Evolutionary conservation across 257 asterid genomes (phyloP).

Genomic region (Primulina eburnea): DNA sequence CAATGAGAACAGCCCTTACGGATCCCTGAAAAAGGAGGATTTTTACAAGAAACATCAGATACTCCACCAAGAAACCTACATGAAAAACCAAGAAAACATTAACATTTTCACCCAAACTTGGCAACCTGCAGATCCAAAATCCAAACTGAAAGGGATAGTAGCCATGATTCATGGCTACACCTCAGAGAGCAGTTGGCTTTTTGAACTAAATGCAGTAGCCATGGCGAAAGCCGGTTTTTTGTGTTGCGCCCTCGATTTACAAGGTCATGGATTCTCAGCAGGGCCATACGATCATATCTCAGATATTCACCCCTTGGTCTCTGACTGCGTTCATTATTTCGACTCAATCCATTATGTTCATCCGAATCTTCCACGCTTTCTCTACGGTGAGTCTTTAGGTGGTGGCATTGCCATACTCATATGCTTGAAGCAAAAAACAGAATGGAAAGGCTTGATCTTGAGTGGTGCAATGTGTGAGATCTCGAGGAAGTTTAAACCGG

Average conservation of each 20-base stretch:
- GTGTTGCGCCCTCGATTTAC: constrained; percentile 66
- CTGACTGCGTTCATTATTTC: constrained; percentile 56
- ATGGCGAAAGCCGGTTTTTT: constrained; percentile 65
- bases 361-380: constrained; percentile 53
- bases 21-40: constrained; percentile 49
- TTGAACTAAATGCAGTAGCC: constrained; percentile 73
- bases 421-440: constrained; percentile 45
- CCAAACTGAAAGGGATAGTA: constrained; percentile 41
- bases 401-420: constrained; percentile 57
- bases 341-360: constrained; percentile 36
- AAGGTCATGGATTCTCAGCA: constrained; percentile 76
- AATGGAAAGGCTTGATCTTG: constrained; percentile 67
- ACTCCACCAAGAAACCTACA: constrained; percentile 54
- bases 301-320: constrained; percentile 40
- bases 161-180: constrained; percentile 87
- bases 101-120: constrained; percentile 68
- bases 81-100: constrained; percentile 48
- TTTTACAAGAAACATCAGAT: constrained; percentile 64
- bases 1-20: constrained; percentile 72
- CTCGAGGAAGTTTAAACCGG: constrained; percentile 55
- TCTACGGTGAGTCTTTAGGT: constrained; percentile 84
- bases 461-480: constrained; percentile 81
- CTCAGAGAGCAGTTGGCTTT: constrained; percentile 76
- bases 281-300: constrained; percentile 62
- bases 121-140: constrained; percentile 40